Base-by-base conservation (phyloP, 1,284 basidiomycete genomes). In the Ceratobasidium theobromae region DNA sequence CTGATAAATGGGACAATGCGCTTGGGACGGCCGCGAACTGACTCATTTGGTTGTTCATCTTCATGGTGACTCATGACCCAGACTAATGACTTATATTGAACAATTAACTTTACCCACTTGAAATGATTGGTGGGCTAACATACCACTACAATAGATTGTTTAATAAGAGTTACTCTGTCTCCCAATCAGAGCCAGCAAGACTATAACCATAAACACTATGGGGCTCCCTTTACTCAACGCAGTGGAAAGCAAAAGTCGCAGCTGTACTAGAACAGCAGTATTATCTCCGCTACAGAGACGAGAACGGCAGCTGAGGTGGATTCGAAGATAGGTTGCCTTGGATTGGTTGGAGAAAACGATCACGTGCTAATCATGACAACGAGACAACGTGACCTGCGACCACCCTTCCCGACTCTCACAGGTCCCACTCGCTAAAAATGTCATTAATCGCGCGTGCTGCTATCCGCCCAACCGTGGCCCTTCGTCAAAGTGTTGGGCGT, bases 11-110 rank as follows among this genome's bases (percentile, higher is more conserved):
- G 58, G 11, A 64, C 8, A 23, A 64, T 16, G 25, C 58, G 48
- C 25, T 64, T 64, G n/a, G 46, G 58, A 18, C 58, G 58, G 11
- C 58, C 58, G 43, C 27, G 48, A 30, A 41, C 30, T 9, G 58
- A 38, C 48, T 64, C 58, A 38, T 38, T 52, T 18, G 58, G 58
- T 41, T 64, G 58, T 23, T 38, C 48, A n/a, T 64, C 58, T 43
- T 64, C 58, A 1, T n/a, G 16, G 16, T 51, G 58, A 12, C 41
- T n/a, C 58, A 64, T 64, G 35, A n/a, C n/a, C 30, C 8, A 58
- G n/a, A 33, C 48, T 43, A 48, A 58, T 28, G 38, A n/a, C n/a
- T n/a, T n/a, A n/a, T n/a, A n/a, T n/a, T n/a, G n/a, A n/a, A n/a
- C n/a, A n/a, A n/a, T n/a, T n/a, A n/a, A n/a, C n/a, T n/a, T n/a